Conservation (phyloP, 495 filamentous ascomycete species). For the Trichoderma erinaceum region DNA sequence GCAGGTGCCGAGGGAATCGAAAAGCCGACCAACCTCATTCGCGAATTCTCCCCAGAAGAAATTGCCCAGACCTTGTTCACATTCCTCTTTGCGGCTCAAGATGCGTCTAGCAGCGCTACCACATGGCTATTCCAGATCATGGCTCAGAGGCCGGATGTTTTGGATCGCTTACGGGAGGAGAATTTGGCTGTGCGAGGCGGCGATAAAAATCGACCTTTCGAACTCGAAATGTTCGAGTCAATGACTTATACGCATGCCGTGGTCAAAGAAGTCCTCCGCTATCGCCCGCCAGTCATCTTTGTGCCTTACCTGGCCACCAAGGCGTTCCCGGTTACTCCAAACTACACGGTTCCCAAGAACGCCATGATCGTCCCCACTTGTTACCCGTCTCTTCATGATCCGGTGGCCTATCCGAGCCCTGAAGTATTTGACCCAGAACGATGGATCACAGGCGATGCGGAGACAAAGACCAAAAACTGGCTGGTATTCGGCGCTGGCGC, state of each 20-base stretch:
- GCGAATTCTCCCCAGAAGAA: conserved; percentile 84
- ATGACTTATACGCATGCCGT: conserved; percentile 89
- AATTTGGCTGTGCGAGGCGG: conserved; percentile 73
- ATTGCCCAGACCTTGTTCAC: conserved; percentile 94
- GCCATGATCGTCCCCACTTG: conserved; percentile 91
- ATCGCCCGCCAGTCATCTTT: conserved; percentile 96
- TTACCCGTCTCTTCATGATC: conserved; percentile 85
- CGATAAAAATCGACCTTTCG: conserved; percentile 60
- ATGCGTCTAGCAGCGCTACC: conserved; percentile 85
- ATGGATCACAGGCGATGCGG: conserved; percentile 85
- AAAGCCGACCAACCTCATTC: conserved; percentile 75
- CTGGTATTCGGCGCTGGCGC: conserved; percentile 93
- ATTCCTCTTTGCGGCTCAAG: conserved; percentile 96
- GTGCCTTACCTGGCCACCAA: conserved; percentile 95
- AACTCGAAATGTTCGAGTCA: conserved; percentile 76
- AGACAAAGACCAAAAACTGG: conserved; percentile 89
- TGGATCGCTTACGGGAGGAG: conserved; percentile 88
- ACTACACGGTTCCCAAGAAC: conserved; percentile 82
- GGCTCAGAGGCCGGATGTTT: conserved; percentile 85
- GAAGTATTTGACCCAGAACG: conserved; percentile 87
- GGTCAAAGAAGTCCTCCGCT: conserved; percentile 88
- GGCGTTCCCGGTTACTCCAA: conserved; percentile 81
- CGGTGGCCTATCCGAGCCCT: conserved; percentile 83
- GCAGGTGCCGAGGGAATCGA: conserved; percentile 56
- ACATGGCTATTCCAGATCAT: conserved; percentile 95